phyloP scores from a whole-genome alignment of 495 filamentous ascomycete species.

The Margaritispora aquatica region DNA sequence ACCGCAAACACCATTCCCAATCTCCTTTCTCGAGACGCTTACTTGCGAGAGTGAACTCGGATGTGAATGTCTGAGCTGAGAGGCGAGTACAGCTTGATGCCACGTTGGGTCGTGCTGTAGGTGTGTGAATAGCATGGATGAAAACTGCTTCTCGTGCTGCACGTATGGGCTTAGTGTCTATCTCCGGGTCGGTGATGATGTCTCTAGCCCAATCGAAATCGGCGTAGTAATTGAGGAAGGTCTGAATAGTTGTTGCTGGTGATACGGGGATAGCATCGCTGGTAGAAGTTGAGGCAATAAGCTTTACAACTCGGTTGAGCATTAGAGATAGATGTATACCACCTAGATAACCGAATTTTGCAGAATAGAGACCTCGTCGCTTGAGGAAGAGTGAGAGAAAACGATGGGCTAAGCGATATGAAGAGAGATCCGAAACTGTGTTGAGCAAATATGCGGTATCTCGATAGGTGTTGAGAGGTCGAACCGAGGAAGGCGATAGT shows the following conservation, averaged over 20 bases:
- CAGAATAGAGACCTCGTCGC: conserved; percentile 47
- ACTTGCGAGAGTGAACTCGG: conserved; percentile 41
- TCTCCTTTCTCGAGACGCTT: conserved; percentile 27
- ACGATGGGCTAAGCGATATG: conserved; percentile 45
- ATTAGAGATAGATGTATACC: conserved; percentile 54
- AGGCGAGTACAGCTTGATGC: conserved; percentile 38
- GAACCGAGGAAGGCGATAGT: conserved; percentile 39
- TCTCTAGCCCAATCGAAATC: conserved; percentile 43
- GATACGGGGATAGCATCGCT: conserved; percentile 14
- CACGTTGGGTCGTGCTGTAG: conserved; percentile 42
- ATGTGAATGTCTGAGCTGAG: conserved; percentile 37
- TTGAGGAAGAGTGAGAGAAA: conserved; percentile 49
- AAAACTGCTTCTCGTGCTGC: conserved; percentile 47
- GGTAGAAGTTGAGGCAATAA: conserved; percentile 25
- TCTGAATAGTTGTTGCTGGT: conserved; percentile 35
- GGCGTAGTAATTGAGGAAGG: conserved; percentile 55
- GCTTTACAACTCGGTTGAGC: conserved; percentile 45
- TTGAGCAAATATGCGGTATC: conserved; percentile 47
- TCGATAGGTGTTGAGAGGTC: conserved; percentile 48
- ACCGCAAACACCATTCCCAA: conserved; percentile 45
- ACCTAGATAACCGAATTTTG: conserved; percentile 50
- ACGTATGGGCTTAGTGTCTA: conserved; percentile 35
- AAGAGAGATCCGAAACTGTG: conserved; percentile 42
- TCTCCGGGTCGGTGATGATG: conserved; percentile 45
- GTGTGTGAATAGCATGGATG: conserved; percentile 46